Evolutionary conservation across 176 grass and related monocot genomes (phyloP).

Genomic region (Phoenix roebelenii): DNA sequence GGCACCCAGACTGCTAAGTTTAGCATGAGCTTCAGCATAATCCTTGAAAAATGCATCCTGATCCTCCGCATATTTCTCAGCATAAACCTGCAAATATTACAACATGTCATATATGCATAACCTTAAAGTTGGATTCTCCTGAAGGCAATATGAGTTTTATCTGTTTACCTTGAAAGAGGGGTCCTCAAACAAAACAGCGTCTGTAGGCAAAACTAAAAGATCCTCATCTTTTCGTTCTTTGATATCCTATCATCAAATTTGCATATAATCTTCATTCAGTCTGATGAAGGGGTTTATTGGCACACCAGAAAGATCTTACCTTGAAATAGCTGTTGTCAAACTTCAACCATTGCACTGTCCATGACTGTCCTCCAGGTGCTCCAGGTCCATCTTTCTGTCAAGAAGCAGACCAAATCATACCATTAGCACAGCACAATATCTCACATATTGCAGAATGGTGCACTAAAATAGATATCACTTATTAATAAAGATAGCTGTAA

Average conservation of each 20-base stretch:
- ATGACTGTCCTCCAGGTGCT: slow-evolving; percentile 92
- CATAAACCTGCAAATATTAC: slow-evolving; percentile 46
- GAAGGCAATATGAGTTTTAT: slow-evolving; percentile 14
- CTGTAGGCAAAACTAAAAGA: slow-evolving; percentile 82
- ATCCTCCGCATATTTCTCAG: slow-evolving; percentile 64
- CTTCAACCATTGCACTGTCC: slow-evolving; percentile 87
- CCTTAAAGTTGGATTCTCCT: background rate
- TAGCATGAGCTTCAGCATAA: slow-evolving; percentile 85
- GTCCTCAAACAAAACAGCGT: slow-evolving; percentile 87
- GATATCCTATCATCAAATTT: slow-evolving; percentile 52
- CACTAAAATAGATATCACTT: too few species aligned
- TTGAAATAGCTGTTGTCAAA: slow-evolving; percentile 97
- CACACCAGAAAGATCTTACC: slow-evolving; percentile 17
- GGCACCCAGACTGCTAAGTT: slow-evolving; percentile 79
- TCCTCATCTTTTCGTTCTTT: slow-evolving; percentile 84
- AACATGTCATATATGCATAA: background rate
- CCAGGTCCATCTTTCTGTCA: slow-evolving; percentile 91
- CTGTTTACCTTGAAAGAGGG: slow-evolving; percentile 64
- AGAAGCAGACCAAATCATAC: background rate
- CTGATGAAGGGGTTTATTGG: too few species aligned
- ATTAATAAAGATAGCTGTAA: too few species aligned
- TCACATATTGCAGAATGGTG: too few species aligned
- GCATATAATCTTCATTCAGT: slow-evolving; percentile 12
- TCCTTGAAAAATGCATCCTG: slow-evolving; percentile 83
- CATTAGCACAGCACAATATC: too few species aligned